Base-by-base conservation (phyloP, 345 rosid species). In the Euphorbia tirucalli region DNA sequence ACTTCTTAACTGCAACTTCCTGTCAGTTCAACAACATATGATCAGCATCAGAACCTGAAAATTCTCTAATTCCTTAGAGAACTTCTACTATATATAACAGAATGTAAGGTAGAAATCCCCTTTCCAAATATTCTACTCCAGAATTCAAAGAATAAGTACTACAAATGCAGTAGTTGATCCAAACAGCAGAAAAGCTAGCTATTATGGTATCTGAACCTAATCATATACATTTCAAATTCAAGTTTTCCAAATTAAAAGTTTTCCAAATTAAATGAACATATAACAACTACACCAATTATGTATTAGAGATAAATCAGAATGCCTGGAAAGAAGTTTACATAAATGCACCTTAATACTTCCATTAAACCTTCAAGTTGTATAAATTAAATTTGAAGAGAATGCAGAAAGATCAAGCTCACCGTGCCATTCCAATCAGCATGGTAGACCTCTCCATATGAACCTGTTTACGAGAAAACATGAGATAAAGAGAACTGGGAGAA, bases 1-100 rank as follows among this genome's bases (percentile, higher is more conserved):
- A 96, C 85, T 96, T 96, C 90, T 96, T 96, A 70, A 96, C 99
- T 28, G 99, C 98, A 71, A 93, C 99, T 88, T 96, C 99, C 99
- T 96, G 87, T 31, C 69, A 72, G 55, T 70, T 63, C 58, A 74
- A 77, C 78, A 78, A 74, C 82, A 80, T 76, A 59, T 21, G 66
- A 82, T 48, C 74, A 74, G 22, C 46, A 69, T 55, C 48, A 77
- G 61, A 70, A 69, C 39, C 27, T 22, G 18, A 22, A 66, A 9
- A 7, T 32, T 15, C 16, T 75, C 37, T 49, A 16, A 61, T 68
- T 54, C 37, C 46, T 16, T 27, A 39, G 48, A 63, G 30, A 48
- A 30, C n/a, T 57, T 49, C 50, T n/a, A 54, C 5, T 16, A 69
- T 39, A 2, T 21, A 25, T 8, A 50, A 52, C 15, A 41, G 41